Base-by-base conservation (phyloP, 2,329 filamentous ascomycete species). In the Colletotrichum falcatum region DNA sequence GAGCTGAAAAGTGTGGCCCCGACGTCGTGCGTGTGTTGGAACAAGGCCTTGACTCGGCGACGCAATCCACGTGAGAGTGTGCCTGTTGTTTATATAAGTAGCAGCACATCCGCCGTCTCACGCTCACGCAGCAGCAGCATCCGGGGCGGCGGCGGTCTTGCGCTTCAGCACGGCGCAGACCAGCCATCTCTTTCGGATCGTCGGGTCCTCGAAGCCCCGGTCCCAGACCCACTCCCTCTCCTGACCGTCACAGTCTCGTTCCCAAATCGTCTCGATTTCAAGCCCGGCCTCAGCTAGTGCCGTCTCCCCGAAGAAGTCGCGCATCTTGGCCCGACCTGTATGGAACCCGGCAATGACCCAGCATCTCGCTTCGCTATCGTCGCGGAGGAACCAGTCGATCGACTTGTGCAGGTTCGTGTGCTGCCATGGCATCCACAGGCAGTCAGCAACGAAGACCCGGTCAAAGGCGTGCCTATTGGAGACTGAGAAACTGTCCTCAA, bases 401-500 rank as follows among this genome's bases (percentile, higher is more conserved):
- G 90, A 92, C 51, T 77, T 79, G 56, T 86, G 85, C 33, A 94
- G 84, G 78, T 90, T 91, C n/a, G 80, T 84, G 79, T 94, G 92
- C 82, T 94, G 87, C 82, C 86, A 87, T 1, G 89, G 87, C 90
- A 94, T 93, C 91, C 92, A 94, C 66, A 92, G 85, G 76, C 91
- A 93, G 79, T 94, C 91, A 72, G 90, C 90, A 0, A 89, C 89
- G n/a, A 93, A 80, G 49, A 94, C 83, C 67, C 90, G 86, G 55
- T 88, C 88, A 76, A 90, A 93, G 1, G 76, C 77, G 69, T 79
- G 79, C 48, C 74, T 74, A 69, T 75, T 64, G 53, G 74, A 54
- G 63, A 73, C 33, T 68, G 75, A 74, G 42, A 81, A 76, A 9
- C 83, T 33, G 30, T 77, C 75, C 18, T 79, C 75, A 1, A 88